A percentile compares a stretch with the other conserved stretches of the same genome.
Conservation (phyloP, 257 asterid species). For the Solanum pennellii region DNA sequence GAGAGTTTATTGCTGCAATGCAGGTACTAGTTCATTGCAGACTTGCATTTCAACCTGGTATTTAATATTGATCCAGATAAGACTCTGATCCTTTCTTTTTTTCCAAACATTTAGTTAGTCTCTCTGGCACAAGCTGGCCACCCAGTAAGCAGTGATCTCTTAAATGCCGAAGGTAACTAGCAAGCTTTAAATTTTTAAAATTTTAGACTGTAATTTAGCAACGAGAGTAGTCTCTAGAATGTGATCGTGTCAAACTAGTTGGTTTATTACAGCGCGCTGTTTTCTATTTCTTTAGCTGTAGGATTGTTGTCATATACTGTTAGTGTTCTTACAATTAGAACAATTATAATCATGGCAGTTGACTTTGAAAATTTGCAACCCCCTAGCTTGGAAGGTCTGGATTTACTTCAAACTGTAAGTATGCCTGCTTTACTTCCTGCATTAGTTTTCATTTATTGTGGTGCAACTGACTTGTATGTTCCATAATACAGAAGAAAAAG, state of each 20-base stretch:
- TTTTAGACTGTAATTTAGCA: neutral
- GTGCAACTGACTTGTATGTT: neutral
- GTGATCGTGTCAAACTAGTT: neutral
- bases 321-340: neutral
- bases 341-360: slow-evolving; percentile 31
- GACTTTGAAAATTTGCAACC: slow-evolving; percentile 71
- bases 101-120: slow-evolving; percentile 41
- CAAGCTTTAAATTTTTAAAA: neutral
- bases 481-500: slow-evolving; percentile 46
- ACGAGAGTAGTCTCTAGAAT: neutral
- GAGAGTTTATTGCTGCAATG: slow-evolving; percentile 75
- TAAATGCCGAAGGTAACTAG: slow-evolving; percentile 51
- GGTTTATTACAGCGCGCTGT: neutral
- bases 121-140: slow-evolving; percentile 89
- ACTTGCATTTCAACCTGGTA: neutral
- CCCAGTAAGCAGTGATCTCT: slow-evolving; percentile 37
- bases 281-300: neutral
- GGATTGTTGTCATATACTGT: neutral
- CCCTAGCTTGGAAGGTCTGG: slow-evolving; percentile 83
- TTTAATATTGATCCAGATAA: neutral
- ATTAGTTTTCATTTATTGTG: neutral
- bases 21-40: slow-evolving; percentile 44
- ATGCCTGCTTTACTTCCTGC: neutral
- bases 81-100: neutral
- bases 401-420: slow-evolving; percentile 66